A percentile compares a stretch with the other conserved stretches of the same genome.
These are phyloP conservation scores for Fusarium sp. DNA, from an alignment of 2,329 filamentous ascomycete species.

Conservation along the genomic window DNA sequence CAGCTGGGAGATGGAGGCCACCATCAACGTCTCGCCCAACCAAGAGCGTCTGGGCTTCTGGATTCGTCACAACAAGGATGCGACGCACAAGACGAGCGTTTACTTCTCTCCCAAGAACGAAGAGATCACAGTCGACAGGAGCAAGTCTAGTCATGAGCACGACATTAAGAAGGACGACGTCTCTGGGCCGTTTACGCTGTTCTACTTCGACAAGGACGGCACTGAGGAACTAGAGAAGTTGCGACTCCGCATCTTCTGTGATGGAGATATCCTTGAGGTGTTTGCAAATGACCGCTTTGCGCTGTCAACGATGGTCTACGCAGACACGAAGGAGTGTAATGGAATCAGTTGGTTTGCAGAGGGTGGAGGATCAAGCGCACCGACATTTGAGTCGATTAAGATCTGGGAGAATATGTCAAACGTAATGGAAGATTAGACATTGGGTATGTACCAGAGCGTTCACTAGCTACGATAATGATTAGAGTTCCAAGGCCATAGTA, in stretches of 20 bases:
- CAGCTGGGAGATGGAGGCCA: conserved; percentile 48
- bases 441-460: neutral
- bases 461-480: too few relatives aligned
- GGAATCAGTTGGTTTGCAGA: conserved; percentile 49
- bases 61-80: conserved; percentile 48
- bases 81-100: conserved; percentile 54
- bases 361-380: neutral
- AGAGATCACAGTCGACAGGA: conserved; percentile 58
- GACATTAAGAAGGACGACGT: conserved; percentile 56
- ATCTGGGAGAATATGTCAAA: conserved; percentile 43
- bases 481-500: too few relatives aligned
- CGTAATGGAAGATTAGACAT: conserved; percentile 17
- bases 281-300: conserved; percentile 50
- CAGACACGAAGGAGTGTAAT: conserved; percentile 27
- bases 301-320: conserved; percentile 48
- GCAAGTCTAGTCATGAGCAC: conserved; percentile 49
- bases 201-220: conserved; percentile 43
- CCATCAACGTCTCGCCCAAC: conserved; percentile 30
- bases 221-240: conserved; percentile 42
- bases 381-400: conserved; percentile 41
- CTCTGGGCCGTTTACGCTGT: conserved; percentile 63
- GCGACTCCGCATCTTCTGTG: conserved; percentile 43
- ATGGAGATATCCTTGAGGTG: conserved; percentile 46
- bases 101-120: conserved; percentile 57
- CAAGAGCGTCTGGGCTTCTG: conserved; percentile 40